These are phyloP conservation scores for Syncephalastrum racemosum DNA, from an alignment of 371 early-diverging fungal species.

Conservation along the genomic window DNA sequence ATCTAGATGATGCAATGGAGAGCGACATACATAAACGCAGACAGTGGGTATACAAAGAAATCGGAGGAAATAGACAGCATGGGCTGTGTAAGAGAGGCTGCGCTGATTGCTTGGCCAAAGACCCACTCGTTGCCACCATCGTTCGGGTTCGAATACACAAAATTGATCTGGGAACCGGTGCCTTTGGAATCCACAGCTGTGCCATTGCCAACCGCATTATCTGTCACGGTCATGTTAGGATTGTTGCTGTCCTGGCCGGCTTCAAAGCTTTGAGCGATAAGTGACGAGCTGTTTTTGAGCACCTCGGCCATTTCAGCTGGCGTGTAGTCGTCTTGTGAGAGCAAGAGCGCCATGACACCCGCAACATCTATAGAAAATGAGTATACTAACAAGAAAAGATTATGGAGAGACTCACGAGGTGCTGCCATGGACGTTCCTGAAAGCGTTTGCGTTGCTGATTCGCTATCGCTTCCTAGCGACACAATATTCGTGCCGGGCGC, in stretches of 20 bases:
- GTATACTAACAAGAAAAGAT: too few relatives aligned
- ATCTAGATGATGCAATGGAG: too few relatives aligned
- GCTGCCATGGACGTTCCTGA: slow-evolving; percentile 81
- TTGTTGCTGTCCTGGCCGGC: slow-evolving; percentile 6
- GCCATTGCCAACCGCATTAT: slow-evolving; percentile 32
- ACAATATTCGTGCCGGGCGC: slow-evolving; percentile 83
- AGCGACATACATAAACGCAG: too few relatives aligned
- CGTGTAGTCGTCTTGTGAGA: slow-evolving; percentile 34
- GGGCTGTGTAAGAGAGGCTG: background rate
- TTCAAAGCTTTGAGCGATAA: background rate
- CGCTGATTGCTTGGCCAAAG: slow-evolving; percentile 8
- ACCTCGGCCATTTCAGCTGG: slow-evolving; percentile 27
- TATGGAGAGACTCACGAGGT: slow-evolving; percentile 56
- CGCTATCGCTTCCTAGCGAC: slow-evolving; percentile 53
- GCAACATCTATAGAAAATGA: slow-evolving; percentile 33
- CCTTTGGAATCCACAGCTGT: background rate
- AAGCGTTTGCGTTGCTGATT: slow-evolving; percentile 35
- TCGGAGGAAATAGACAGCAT: too few relatives aligned
- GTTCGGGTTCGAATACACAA: slow-evolving; percentile 10
- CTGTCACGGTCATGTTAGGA: slow-evolving; percentile 36
- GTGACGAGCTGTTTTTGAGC: slow-evolving; percentile 19
- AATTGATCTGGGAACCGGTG: slow-evolving; percentile 8
- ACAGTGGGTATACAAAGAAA: too few relatives aligned
- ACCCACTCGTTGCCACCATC: slow-evolving; percentile 11
- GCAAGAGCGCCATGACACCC: slow-evolving; percentile 41